Evolutionary conservation across 1,284 basidiomycete species (phyloP).

Genomic region (Megacollybia platyphylla): DNA sequence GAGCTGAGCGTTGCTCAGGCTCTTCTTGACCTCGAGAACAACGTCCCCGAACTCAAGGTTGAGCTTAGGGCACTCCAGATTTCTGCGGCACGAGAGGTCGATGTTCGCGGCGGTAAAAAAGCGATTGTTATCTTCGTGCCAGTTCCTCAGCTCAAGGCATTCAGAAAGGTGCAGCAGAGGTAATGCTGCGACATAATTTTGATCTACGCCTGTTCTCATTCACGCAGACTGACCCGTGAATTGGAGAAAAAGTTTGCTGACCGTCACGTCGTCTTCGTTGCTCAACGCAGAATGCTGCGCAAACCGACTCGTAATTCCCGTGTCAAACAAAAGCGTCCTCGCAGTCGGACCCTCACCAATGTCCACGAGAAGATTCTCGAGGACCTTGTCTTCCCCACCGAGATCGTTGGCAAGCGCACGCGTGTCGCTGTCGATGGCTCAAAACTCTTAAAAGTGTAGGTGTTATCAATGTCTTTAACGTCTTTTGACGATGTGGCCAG

Average conservation of each 20-base stretch:
- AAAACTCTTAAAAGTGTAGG: constrained; percentile 92
- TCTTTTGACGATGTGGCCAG: constrained; percentile 28
- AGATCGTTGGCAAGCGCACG: constrained; percentile 98
- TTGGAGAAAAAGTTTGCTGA: constrained; percentile 99
- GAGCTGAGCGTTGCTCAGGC: constrained; percentile 94
- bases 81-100: constrained; percentile 96
- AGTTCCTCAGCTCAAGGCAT: constrained; percentile 95
- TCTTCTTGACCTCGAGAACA: constrained; percentile 94
- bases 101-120: constrained; percentile 99
- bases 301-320: constrained; percentile 93
- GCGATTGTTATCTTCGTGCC: constrained; percentile 99
- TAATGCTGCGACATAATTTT: constrained; percentile 26
- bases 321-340: constrained; percentile 92
- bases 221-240: constrained; percentile 84
- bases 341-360: constrained; percentile 91
- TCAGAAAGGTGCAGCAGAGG: constrained; percentile 98
- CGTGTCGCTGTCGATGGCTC: constrained; percentile 84
- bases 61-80: constrained; percentile 96
- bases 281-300: constrained; percentile 96
- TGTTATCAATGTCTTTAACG: constrained; percentile 12
- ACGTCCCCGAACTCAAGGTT: constrained; percentile 94
- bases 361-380: constrained; percentile 98
- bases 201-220: constrained; percentile 2
- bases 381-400: constrained; percentile 97
- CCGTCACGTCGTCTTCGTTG: constrained; percentile 97